phyloP scores from a whole-genome alignment of 345 rosid genomes.

The Citrus unshiu region DNA sequence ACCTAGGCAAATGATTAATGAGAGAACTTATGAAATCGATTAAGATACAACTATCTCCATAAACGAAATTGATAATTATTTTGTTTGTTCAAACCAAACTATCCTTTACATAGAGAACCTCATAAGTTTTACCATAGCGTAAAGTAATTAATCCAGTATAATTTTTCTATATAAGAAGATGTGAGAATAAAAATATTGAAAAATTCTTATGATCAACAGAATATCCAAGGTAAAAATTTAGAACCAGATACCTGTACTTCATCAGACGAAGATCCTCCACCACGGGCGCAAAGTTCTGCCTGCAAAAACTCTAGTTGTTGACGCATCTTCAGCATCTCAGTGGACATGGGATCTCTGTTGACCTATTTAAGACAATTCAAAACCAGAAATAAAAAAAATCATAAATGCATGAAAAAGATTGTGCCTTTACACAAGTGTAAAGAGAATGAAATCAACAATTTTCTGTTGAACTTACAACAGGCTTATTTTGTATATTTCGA shows the following conservation, averaged over 20 bases:
- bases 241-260: conserved; percentile 72
- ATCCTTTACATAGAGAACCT: neutral
- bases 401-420: conserved; percentile 3
- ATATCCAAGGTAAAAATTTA: neutral
- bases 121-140: neutral
- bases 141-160: conserved; percentile 5
- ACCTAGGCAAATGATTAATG: conserved; percentile 36
- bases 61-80: neutral
- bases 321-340: conserved; percentile 96
- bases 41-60: neutral
- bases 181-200: neutral
- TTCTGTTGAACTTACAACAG: conserved; percentile 65
- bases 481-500: conserved; percentile 95
- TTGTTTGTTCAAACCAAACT: neutral
- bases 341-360: conserved; percentile 94
- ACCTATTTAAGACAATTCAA: conserved; percentile 42
- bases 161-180: neutral
- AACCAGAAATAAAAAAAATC: neutral
- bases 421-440: neutral
- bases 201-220: neutral
- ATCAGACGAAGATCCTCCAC: conserved; percentile 68
- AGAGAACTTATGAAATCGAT: neutral
- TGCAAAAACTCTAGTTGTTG: conserved; percentile 91
- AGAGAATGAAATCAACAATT: neutral
- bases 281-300: conserved; percentile 93